Conservation (phyloP, 257 asterid species). For the Cinchona pubescens region DNA sequence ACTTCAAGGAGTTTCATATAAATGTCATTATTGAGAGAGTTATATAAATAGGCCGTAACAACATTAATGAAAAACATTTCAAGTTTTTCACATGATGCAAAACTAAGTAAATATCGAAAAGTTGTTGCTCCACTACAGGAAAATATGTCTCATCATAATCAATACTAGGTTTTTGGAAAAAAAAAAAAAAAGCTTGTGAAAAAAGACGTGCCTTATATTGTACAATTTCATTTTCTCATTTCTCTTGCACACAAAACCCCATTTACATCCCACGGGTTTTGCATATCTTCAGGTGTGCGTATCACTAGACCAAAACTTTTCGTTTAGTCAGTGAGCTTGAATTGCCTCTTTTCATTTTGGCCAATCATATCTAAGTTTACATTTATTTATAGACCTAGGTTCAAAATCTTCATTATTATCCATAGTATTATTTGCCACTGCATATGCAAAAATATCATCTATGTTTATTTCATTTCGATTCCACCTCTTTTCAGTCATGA, state of each 20-base stretch:
- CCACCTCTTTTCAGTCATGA: background rate
- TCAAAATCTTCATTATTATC: background rate
- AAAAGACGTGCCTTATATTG: background rate
- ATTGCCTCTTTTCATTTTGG: too few relatives aligned
- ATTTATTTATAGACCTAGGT: too few relatives aligned
- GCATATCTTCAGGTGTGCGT: too few relatives aligned
- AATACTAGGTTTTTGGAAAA: background rate
- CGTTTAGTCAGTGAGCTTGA: too few relatives aligned
- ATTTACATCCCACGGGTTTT: background rate
- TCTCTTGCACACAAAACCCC: background rate
- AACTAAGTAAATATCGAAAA: too few relatives aligned
- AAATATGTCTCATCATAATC: slow-evolving; percentile 4
- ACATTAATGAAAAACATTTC: too few relatives aligned
- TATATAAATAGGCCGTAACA: background rate
- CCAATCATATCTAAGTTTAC: too few relatives aligned
- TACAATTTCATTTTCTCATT: background rate
- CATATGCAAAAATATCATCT: background rate
- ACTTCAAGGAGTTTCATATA: background rate
- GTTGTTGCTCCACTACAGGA: too few relatives aligned
- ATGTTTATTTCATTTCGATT: background rate
- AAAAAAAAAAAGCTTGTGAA: background rate
- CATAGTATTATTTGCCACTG: background rate
- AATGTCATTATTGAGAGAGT: background rate
- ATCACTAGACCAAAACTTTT: too few relatives aligned
- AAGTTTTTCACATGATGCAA: too few relatives aligned